phyloP scores from a whole-genome alignment of 768 basidiomycete species.

The Boletales sp. region DNA sequence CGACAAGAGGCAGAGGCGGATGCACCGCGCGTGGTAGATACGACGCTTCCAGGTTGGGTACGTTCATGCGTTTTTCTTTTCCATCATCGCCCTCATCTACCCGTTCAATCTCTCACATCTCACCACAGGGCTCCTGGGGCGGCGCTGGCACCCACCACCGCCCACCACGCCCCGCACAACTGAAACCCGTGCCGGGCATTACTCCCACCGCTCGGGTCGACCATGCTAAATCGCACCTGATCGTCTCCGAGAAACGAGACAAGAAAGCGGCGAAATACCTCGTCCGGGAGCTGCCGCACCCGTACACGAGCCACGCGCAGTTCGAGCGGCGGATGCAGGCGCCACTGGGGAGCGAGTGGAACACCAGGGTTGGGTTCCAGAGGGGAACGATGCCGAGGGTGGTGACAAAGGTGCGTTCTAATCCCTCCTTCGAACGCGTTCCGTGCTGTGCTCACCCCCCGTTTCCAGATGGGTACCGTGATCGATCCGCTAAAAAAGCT shows the following conservation, averaged over 20 bases:
- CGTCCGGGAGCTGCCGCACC: slow-evolving; percentile 89
- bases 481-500: too few species aligned
- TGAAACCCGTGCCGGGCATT: slow-evolving; percentile 82
- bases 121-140: slow-evolving; percentile 84
- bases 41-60: slow-evolving; percentile 94
- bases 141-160: slow-evolving; percentile 66
- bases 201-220: slow-evolving; percentile 79
- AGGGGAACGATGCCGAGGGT: slow-evolving; percentile 80
- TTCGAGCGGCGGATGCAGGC: slow-evolving; percentile 81
- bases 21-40: slow-evolving; percentile 85
- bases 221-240: slow-evolving; percentile 80
- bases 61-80: slow-evolving; percentile 21
- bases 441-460: too few species aligned
- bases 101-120: too few species aligned
- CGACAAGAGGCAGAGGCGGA: slow-evolving; percentile 78
- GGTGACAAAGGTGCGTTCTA: slow-evolving; percentile 68
- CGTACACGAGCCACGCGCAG: slow-evolving; percentile 91
- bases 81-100: neutral
- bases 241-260: slow-evolving; percentile 94
- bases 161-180: slow-evolving; percentile 62
- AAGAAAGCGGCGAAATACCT: slow-evolving; percentile 90
- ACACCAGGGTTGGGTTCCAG: slow-evolving; percentile 83
- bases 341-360: slow-evolving; percentile 91
- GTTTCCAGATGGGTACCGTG: too few species aligned
- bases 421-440: too few species aligned